Percentiles rank a stretch among this genome's conserved stretches.
Evolutionary conservation across 2,329 filamentous ascomycete species (phyloP).

Genomic region (Venturia effusa): DNA sequence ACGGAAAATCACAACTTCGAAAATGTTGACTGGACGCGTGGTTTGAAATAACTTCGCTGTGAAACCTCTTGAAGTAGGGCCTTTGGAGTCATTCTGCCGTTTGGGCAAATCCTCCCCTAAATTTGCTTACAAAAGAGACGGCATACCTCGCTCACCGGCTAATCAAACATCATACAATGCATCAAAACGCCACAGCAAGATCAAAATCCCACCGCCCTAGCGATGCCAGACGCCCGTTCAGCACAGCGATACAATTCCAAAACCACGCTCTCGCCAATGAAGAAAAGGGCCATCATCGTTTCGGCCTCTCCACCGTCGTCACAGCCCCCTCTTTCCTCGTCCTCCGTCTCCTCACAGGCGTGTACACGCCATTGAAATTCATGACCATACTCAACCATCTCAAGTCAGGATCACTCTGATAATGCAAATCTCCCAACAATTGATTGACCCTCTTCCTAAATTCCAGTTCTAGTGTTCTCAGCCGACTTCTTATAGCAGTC

Average conservation of each 20-base stretch:
- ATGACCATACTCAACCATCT: constrained; percentile 91
- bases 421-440: constrained; percentile 78
- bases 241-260: background rate
- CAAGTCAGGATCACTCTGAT: constrained; percentile 92
- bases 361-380: constrained; percentile 98
- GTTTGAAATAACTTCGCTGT: too few relatives aligned
- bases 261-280: background rate
- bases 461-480: constrained; percentile 60
- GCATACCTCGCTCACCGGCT: too few relatives aligned
- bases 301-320: background rate
- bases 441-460: constrained; percentile 71
- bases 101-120: too few relatives aligned
- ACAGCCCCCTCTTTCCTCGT: background rate
- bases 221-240: too few relatives aligned
- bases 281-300: background rate
- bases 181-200: too few relatives aligned
- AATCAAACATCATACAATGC: too few relatives aligned
- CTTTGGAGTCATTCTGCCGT: too few relatives aligned
- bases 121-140: too few relatives aligned
- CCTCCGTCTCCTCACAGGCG: constrained; percentile 56
- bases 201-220: too few relatives aligned
- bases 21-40: too few relatives aligned
- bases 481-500: constrained; percentile 60
- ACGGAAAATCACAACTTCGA: too few relatives aligned
- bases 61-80: too few relatives aligned